Percentiles rank a stretch among this genome's conserved stretches.
Conservation (phyloP, 2,329 filamentous ascomycete genomes). For the Arthrobotrys musiformis region DNA sequence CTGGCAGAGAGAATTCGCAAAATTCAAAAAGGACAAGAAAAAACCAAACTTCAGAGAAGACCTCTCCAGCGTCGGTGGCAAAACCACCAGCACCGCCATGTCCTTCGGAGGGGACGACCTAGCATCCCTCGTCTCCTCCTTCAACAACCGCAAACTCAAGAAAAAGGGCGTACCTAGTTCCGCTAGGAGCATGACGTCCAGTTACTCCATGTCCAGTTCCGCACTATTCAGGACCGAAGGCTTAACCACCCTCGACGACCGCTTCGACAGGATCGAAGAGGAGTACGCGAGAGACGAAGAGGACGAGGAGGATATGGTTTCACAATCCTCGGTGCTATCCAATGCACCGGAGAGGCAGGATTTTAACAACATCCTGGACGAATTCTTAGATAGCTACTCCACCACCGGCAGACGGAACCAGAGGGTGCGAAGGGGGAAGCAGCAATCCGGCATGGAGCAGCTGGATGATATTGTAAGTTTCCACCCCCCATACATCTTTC, state of each 20-base stretch:
- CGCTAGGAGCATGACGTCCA: slow-evolving; percentile 85
- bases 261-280: slow-evolving; percentile 90
- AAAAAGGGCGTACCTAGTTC: slow-evolving; percentile 76
- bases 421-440: slow-evolving; percentile 80
- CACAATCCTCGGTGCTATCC: slow-evolving; percentile 30
- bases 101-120: slow-evolving; percentile 72
- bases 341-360: slow-evolving; percentile 69
- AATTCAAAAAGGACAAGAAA: slow-evolving; percentile 87
- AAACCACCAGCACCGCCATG: slow-evolving; percentile 60
- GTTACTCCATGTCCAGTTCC: slow-evolving; percentile 91
- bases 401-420: slow-evolving; percentile 75
- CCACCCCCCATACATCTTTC: neutral
- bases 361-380: slow-evolving; percentile 91
- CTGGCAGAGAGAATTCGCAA: slow-evolving; percentile 92
- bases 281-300: slow-evolving; percentile 70
- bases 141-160: slow-evolving; percentile 67
- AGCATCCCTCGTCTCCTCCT: slow-evolving; percentile 40
- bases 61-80: slow-evolving; percentile 57
- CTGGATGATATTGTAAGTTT: slow-evolving; percentile 81
- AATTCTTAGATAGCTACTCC: slow-evolving; percentile 81
- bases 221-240: slow-evolving; percentile 88
- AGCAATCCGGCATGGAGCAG: slow-evolving; percentile 84
- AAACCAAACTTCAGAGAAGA: slow-evolving; percentile 26
- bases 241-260: slow-evolving; percentile 82
- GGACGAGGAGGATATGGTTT: slow-evolving; percentile 65